Base-by-base conservation (phyloP, 176 grass and related monocot genomes). In the Guadua angustifolia region DNA sequence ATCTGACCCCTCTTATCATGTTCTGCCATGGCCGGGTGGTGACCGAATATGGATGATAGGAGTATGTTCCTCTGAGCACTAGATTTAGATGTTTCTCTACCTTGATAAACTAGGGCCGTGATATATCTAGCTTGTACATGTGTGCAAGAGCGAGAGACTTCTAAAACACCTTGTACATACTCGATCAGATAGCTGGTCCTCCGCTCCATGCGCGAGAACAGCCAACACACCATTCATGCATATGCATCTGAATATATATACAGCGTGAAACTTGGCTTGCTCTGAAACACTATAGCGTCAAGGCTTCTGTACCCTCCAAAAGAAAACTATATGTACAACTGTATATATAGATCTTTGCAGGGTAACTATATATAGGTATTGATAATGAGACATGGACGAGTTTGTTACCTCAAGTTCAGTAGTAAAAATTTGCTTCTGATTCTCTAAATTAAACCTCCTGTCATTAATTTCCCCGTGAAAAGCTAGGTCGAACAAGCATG, bases 51-150 rank as follows among this genome's bases (percentile, higher is more conserved):
- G 19, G 43, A 25, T 2, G 17, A 43, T 19, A 50, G 70, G 71
- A 60, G 21, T 49, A 29, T 29, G 32, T 60, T 63, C 64, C 24
- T 24, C 50, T 78, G 70, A 66, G 9, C 84, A 51, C 73, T 82
- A 87, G 74, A 83, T 74, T 82, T 79, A 56, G 66, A 66, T 83
- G 73, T 46, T 62, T 83, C 16, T 78, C 8, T 33, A 60, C 58
- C 73, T 75, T 39, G 69, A 80, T 68, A 80, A 70, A 76, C 25
- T 15, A 75, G 49, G n/a, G 71, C 63, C 64, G 73, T 74, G 62
- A 82, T n/a, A n/a, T n/a, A n/a, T 77, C 53, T 47, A 63, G 33
- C 46, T 24, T 67, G 60, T 66, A 64, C 14, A 80, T 47, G 65
- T 9, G 42, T 13, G 22, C 5, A 57, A 21, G 79, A 53, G 59